A percentile compares a stretch with the other conserved stretches of the same genome.
These are phyloP conservation scores for Przewalskia tangutica DNA, from an alignment of 257 asterid genomes.

Conservation along the genomic window DNA sequence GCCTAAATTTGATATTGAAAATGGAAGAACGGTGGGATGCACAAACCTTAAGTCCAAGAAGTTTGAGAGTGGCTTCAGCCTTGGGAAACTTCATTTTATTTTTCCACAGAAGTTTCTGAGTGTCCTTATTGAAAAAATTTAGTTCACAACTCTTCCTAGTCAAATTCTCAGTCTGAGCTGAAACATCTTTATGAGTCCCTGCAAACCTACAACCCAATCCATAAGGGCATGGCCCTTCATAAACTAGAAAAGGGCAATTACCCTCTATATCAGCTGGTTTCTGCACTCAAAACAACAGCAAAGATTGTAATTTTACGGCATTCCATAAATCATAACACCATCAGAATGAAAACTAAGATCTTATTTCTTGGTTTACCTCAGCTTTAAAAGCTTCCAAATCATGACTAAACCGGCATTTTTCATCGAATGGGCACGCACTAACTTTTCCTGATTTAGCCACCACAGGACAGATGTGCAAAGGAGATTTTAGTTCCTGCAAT, in stretches of 20 bases:
- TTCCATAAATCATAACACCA: background rate
- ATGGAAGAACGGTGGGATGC: background rate
- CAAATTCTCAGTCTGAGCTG: slow-evolving; percentile 2
- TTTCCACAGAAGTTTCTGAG: slow-evolving; percentile 95
- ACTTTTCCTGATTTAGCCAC: slow-evolving; percentile 71
- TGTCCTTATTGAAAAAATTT: slow-evolving; percentile 63
- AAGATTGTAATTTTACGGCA: background rate
- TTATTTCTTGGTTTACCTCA: slow-evolving; percentile 32
- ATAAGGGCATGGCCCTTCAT: slow-evolving; percentile 64
- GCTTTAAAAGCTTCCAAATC: slow-evolving; percentile 73
- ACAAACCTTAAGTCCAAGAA: slow-evolving; percentile 67
- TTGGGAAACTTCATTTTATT: slow-evolving; percentile 76
- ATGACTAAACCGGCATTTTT: slow-evolving; percentile 87
- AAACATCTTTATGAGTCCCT: slow-evolving; percentile 47
- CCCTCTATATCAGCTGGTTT: slow-evolving; percentile 91
- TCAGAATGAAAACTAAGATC: background rate
- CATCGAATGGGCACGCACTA: slow-evolving; percentile 50
- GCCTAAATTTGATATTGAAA: background rate
- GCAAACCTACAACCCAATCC: slow-evolving; percentile 81
- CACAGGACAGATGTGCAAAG: slow-evolving; percentile 61
- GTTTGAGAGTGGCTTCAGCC: slow-evolving; percentile 65
- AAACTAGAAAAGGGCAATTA: slow-evolving; percentile 54
- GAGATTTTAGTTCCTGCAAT: slow-evolving; percentile 60
- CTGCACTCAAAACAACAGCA: slow-evolving; percentile 26
- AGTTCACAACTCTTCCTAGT: slow-evolving; percentile 35